Conservation (phyloP, 192 early-diverging fungal genomes). For the Funneliformis mosseae region DNA sequence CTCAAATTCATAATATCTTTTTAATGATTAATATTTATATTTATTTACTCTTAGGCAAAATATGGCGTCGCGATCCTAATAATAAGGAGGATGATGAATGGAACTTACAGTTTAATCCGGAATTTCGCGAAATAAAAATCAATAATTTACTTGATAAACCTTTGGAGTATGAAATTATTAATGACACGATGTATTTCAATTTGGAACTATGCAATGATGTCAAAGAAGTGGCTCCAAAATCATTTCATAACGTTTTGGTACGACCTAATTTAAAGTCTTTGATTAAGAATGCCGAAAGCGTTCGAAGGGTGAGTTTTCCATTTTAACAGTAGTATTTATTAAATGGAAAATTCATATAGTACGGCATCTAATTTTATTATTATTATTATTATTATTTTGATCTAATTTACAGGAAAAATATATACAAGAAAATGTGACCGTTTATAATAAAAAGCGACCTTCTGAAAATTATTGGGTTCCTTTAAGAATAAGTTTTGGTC, state of each 20-base stretch:
- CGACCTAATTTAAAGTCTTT: constrained; percentile 58
- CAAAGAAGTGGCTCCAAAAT: constrained; percentile 38
- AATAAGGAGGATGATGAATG: constrained; percentile 49
- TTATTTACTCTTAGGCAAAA: constrained; percentile 32
- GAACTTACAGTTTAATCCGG: constrained; percentile 51
- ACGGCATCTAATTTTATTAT: too few relatives aligned
- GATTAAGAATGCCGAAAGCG: constrained; percentile 58
- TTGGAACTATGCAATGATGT: constrained; percentile 55
- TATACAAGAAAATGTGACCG: constrained; percentile 69
- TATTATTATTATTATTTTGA: too few relatives aligned
- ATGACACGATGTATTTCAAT: constrained; percentile 73
- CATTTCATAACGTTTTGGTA: constrained; percentile 49
- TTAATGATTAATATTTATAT: constrained; percentile 3
- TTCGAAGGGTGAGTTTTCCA: constrained; percentile 56
- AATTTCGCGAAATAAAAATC: constrained; percentile 49
- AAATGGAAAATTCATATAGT: too few relatives aligned
- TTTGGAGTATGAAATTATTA: constrained; percentile 68
- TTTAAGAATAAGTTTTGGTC: constrained; percentile 68
- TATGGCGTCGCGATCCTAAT: constrained; percentile 30
- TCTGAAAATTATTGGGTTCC: constrained; percentile 69
- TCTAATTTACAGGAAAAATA: constrained; percentile 63
- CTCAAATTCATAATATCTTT: background rate
- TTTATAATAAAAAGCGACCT: constrained; percentile 70
- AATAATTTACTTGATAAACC: constrained; percentile 56
- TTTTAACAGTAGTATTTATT: background rate